Conservation (phyloP, 2,329 filamentous ascomycete species). For the Hawksworthiomyces lignivorus region DNA sequence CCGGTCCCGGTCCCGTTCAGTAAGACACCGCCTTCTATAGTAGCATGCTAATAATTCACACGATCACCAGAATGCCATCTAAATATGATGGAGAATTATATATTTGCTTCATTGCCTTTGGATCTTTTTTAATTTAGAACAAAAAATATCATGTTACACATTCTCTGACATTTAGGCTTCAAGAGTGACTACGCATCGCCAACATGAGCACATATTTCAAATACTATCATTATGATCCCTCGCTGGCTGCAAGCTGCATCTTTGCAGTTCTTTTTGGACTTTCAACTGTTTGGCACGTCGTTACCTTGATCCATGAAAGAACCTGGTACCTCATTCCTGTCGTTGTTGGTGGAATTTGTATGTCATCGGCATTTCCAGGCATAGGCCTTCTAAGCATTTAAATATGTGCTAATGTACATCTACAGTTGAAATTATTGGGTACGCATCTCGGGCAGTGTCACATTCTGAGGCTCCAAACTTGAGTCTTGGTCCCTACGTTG, state of each 20-base stretch:
- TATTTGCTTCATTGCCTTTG: background rate
- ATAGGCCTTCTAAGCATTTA: background rate
- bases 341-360: background rate
- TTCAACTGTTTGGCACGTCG: background rate
- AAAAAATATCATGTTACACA: too few species aligned
- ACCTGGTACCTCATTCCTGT: background rate
- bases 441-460: background rate
- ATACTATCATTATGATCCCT: constrained; percentile 1
- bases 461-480: background rate
- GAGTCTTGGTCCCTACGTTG: background rate
- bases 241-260: background rate
- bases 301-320: background rate
- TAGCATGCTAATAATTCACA: too few species aligned
- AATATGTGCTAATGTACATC: background rate
- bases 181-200: too few species aligned
- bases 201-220: background rate
- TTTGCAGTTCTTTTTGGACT: constrained; percentile 1
- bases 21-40: too few species aligned
- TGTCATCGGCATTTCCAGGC: too few species aligned
- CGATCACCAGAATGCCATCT: background rate
- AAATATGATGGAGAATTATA: too few species aligned
- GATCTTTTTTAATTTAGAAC: too few species aligned
- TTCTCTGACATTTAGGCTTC: too few species aligned
- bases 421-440: background rate
- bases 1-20: background rate